phyloP scores from a whole-genome alignment of 148 eudicot species.

The Camellia sinensis region DNA sequence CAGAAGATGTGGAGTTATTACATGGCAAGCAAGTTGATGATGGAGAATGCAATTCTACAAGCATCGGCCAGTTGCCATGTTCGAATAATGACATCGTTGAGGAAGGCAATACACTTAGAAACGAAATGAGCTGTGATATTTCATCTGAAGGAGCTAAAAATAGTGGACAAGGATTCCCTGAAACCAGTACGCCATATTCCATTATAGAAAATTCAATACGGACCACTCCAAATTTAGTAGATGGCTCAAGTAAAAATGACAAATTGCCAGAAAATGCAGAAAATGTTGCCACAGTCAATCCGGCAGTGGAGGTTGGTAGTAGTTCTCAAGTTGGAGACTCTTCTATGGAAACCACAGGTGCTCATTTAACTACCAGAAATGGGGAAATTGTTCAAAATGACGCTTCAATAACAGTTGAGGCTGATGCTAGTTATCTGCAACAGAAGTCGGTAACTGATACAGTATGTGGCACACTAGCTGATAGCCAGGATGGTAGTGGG shows the following conservation, averaged over 20 bases:
- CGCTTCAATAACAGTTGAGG: slow-evolving; percentile 14
- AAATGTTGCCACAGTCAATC: slow-evolving; percentile 16
- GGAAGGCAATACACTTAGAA: slow-evolving; percentile 6
- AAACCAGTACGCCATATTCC: slow-evolving; percentile 14
- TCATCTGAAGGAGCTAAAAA: slow-evolving; percentile 23
- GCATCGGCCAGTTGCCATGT: slow-evolving; percentile 6
- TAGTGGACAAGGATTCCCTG: slow-evolving; percentile 26
- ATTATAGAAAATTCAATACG: slow-evolving; percentile 23
- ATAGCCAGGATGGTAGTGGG: slow-evolving; percentile 18
- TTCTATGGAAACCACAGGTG: slow-evolving; percentile 28
- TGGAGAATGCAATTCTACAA: slow-evolving; percentile 10
- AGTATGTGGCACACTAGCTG: slow-evolving; percentile 5
- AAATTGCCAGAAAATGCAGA: slow-evolving; percentile 24
- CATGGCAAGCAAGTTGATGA: not conserved
- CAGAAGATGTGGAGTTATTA: slow-evolving; percentile 2
- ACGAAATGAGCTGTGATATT: slow-evolving; percentile 2
- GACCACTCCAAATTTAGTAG: slow-evolving; percentile 23
- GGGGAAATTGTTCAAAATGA: slow-evolving; percentile 24
- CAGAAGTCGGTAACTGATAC: slow-evolving; percentile 24
- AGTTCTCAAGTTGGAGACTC: slow-evolving; percentile 23
- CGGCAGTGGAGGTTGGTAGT: slow-evolving; percentile 16
- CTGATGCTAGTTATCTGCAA: slow-evolving; percentile 21
- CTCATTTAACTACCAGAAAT: slow-evolving; percentile 15
- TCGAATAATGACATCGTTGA: slow-evolving; percentile 1
- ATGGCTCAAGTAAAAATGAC: slow-evolving; percentile 18